Conservation (phyloP, 1,284 basidiomycete species). For the Puccinia triticina region DNA sequence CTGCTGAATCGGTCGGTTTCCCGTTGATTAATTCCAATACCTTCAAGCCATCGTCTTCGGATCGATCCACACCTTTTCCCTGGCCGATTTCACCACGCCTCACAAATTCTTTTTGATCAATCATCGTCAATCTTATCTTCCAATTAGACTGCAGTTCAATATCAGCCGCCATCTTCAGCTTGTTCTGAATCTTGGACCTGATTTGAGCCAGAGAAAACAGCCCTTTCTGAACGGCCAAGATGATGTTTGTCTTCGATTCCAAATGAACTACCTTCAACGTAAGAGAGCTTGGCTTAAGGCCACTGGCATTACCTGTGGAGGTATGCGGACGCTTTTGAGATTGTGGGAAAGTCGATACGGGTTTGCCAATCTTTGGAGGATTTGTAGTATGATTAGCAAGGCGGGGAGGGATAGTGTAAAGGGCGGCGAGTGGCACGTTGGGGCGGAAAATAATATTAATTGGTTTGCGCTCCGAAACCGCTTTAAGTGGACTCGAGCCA, state of each 20-base stretch:
- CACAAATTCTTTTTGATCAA: slow-evolving; percentile 23
- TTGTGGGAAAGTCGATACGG: background rate
- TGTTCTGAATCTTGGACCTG: slow-evolving; percentile 31
- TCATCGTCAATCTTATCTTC: slow-evolving; percentile 21
- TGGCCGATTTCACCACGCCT: background rate
- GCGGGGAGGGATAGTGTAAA: slow-evolving; percentile 41
- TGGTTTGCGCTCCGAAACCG: slow-evolving; percentile 20
- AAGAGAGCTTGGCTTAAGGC: background rate
- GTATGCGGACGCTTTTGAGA: slow-evolving; percentile 34
- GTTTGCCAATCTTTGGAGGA: background rate
- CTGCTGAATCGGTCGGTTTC: background rate
- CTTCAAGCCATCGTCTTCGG: slow-evolving; percentile 21
- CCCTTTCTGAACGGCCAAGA: slow-evolving; percentile 18
- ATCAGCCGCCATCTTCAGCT: slow-evolving; percentile 19
- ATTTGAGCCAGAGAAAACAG: slow-evolving; percentile 26
- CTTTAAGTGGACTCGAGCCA: background rate
- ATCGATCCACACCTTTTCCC: background rate
- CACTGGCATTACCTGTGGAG: background rate
- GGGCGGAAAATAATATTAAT: background rate
- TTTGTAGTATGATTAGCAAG: background rate
- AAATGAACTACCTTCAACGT: slow-evolving; percentile 24
- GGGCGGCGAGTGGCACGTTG: slow-evolving; percentile 1
- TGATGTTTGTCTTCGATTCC: slow-evolving; percentile 43
- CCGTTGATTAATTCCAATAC: slow-evolving; percentile 22
- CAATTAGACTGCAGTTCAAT: slow-evolving; percentile 2